These are phyloP conservation scores for Leptographium radiaticola DNA, from an alignment of 2,329 filamentous ascomycete species.

Conservation along the genomic window DNA sequence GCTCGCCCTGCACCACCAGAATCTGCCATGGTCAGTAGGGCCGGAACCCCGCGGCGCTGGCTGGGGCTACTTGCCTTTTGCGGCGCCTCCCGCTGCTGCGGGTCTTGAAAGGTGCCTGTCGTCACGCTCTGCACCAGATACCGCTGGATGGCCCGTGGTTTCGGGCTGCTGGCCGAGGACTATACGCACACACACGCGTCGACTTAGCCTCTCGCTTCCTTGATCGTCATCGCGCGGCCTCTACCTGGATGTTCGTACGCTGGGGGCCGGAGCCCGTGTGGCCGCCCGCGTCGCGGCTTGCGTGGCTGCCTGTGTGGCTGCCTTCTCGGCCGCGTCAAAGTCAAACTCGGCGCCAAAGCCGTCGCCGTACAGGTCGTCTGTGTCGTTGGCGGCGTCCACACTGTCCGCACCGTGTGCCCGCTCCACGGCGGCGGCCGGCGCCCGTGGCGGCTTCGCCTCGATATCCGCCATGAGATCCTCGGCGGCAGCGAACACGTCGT, in stretches of 20 bases:
- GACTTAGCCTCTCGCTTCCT: slow-evolving; percentile 24
- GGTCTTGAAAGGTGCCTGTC: slow-evolving; percentile 53
- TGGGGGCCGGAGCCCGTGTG: slow-evolving; percentile 16
- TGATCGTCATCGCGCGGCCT: neutral
- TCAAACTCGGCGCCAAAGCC: slow-evolving; percentile 65
- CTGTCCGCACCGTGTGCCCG: neutral
- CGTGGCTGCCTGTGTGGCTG: slow-evolving; percentile 43
- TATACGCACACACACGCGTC: slow-evolving; percentile 45
- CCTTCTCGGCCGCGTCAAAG: slow-evolving; percentile 62
- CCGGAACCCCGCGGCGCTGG: neutral
- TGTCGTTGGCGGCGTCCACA: slow-evolving; percentile 11
- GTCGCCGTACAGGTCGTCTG: slow-evolving; percentile 45
- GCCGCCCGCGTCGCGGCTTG: neutral
- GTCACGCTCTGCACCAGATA: slow-evolving; percentile 69
- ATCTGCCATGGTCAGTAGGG: slow-evolving; percentile 35
- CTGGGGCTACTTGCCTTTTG: slow-evolving; percentile 54
- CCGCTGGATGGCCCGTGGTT: slow-evolving; percentile 67
- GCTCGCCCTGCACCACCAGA: slow-evolving; percentile 70
- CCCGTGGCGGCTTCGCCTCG: slow-evolving; percentile 12
- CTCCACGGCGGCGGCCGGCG: slow-evolving; percentile 3
- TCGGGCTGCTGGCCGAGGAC: slow-evolving; percentile 38
- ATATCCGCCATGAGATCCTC: slow-evolving; percentile 26
- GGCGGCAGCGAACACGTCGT: slow-evolving; percentile 41
- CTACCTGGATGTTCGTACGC: slow-evolving; percentile 36
- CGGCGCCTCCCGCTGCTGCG: slow-evolving; percentile 38